Conservation (phyloP, 2,329 filamentous ascomycete species). For the Coniochaeta pulveracea region DNA sequence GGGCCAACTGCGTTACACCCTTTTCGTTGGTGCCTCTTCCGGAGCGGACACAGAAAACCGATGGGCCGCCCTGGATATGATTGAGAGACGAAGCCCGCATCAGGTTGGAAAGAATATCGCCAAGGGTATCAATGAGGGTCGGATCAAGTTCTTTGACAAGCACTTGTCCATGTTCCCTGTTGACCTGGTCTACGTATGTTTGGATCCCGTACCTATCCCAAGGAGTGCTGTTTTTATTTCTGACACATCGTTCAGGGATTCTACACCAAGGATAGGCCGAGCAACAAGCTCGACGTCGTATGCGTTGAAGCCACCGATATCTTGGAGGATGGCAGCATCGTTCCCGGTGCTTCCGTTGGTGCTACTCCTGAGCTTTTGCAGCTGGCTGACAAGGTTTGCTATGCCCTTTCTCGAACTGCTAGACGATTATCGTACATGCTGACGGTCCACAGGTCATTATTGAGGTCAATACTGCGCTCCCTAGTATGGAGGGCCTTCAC, state of each 20-base stretch:
- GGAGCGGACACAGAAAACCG: conserved; percentile 85
- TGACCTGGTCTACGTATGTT: conserved; percentile 65
- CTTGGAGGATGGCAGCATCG: conserved; percentile 78
- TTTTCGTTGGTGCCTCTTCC: conserved; percentile 84
- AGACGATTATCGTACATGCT: background rate
- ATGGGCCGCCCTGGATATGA: conserved; percentile 87
- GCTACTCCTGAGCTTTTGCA: conserved; percentile 79
- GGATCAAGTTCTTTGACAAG: conserved; percentile 90
- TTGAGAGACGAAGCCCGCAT: conserved; percentile 72
- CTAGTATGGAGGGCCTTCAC: conserved; percentile 78
- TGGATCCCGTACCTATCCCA: no score
- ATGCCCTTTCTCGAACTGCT: conserved; percentile 2
- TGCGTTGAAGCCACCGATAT: conserved; percentile 82
- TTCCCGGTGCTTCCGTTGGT: conserved; percentile 76
- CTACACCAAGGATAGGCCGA: conserved; percentile 71
- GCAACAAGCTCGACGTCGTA: conserved; percentile 67
- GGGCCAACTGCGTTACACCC: conserved; percentile 72
- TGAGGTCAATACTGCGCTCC: conserved; percentile 80
- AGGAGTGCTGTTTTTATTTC: no score
- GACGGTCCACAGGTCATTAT: conserved; percentile 61
- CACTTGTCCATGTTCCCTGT: conserved; percentile 87
- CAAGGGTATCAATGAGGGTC: conserved; percentile 79
- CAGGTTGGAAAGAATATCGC: conserved; percentile 86
- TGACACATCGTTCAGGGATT: conserved; percentile 41
- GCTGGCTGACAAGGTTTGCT: conserved; percentile 67